Evolutionary conservation across 2,329 filamentous ascomycete species (phyloP).

Genomic region (Alternaria alternata): DNA sequence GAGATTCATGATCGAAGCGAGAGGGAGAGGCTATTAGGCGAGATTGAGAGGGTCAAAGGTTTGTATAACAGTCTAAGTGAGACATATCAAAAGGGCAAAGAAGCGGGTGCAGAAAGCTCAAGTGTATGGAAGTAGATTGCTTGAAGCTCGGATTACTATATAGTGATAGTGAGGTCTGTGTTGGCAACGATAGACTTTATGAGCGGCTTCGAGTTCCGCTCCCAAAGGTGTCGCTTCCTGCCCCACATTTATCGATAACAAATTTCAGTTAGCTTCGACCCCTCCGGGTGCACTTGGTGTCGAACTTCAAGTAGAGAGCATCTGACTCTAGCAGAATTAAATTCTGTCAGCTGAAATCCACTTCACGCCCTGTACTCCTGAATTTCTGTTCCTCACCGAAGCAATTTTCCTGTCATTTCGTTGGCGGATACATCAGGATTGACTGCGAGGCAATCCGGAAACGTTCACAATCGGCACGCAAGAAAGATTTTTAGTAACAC

Average conservation of each 20-base stretch:
- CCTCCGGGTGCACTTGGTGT: conserved; percentile 8
- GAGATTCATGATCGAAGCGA: conserved; percentile 26
- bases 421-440: neutral
- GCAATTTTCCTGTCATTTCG: neutral
- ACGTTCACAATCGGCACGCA: neutral
- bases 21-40: conserved; percentile 30
- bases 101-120: conserved; percentile 16
- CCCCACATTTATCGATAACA: conserved; percentile 38
- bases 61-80: conserved; percentile 37
- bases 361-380: neutral
- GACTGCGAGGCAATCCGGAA: neutral
- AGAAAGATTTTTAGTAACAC: neutral
- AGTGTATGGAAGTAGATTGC: conserved; percentile 26
- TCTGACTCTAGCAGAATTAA: neutral
- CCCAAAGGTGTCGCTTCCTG: conserved; percentile 2
- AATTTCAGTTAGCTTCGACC: conserved; percentile 18
- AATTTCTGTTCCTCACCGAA: neutral
- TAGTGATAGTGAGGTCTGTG: no score
- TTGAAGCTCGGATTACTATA: no score
- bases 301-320: neutral
- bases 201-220: neutral
- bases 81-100: conserved; percentile 29
- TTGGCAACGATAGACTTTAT: neutral
- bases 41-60: conserved; percentile 60
- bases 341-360: neutral